Evolutionary conservation across 2,329 filamentous ascomycete genomes (phyloP), one percentile per base, ranked within the genome.

Genomic region (Penicillium sclerotiorum): DNA sequence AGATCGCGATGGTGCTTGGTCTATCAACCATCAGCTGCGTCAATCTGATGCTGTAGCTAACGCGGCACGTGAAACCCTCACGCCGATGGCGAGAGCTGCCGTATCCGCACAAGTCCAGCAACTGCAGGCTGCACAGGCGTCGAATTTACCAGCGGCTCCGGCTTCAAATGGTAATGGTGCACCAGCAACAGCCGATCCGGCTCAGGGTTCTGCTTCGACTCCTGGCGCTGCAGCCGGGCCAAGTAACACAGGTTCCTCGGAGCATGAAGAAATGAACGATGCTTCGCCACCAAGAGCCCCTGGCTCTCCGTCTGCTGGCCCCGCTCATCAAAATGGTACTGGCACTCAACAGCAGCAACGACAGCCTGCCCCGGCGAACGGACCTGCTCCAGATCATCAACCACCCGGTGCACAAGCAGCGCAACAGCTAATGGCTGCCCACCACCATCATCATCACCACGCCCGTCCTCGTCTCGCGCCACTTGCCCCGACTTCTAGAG

Each of bases 1-100:
- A 53, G 88, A 95, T 57, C 83, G 85, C 57, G 86, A 94, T 58
- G 92, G 92, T 2, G 83, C 88, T 21, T 97, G 94, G 92, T 86
- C 86, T 58, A 84, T 86, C 46, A 84, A 85, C 27, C 89, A 93
- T 57, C 83, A 83, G 37, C 77, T 95, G 8, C 81, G 85, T 32
- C 90, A 95, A 66, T 73, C 72, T 25, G 78, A 79, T 50, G 77
- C 78, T 15, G 74, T 74, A 18, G 69, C 59, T 15, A 67, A 65
- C 42, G 68, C 72, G n/a, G 55, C 60, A 28, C 59, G 59, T 20
- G 56, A 55, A 7, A 61, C 53, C 30, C 45, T 58, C 20, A 58
- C 55, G 32, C 47, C 53, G 21, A 40, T 55, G 22, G 53, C 58
- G 11, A 53, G 50, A 43, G 53, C 50, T 38, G 47, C 54, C n/a